Base-by-base conservation (phyloP, 805 yeast genomes). In the Kuraishia capsulata region DNA sequence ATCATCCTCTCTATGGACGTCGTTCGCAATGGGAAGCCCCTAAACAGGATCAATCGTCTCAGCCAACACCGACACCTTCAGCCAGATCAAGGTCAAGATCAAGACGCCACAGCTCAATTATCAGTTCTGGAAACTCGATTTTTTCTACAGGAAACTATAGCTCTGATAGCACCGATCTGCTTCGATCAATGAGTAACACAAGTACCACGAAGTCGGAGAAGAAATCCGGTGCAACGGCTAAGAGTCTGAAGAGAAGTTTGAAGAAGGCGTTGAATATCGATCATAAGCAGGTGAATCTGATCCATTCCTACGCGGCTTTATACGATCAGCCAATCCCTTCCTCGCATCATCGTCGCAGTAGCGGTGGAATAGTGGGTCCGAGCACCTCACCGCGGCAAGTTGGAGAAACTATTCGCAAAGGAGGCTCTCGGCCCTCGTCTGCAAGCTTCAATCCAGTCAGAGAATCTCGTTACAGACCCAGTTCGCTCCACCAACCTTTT, bases 1-100 rank as follows among this genome's bases (percentile, higher is more conserved):
- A 71, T 37, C 88, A 81, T 56, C 85, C 90, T 1, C 54, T 83
- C 26, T 81, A 80, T 51, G 65, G 71, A 1, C 20, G 38, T 9
- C 30, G 37, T 9, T 9, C 20, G 34, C 5, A 16, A 5, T n/a
- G n/a, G n/a, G n/a, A n/a, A n/a, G n/a, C n/a, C n/a, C n/a, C n/a
- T n/a, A n/a, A n/a, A n/a, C n/a, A n/a, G n/a, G n/a, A n/a, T n/a
- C n/a, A n/a, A n/a, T n/a, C n/a, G n/a, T n/a, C n/a, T n/a, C n/a
- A n/a, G n/a, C n/a, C n/a, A n/a, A n/a, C n/a, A n/a, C n/a, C n/a
- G n/a, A n/a, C n/a, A n/a, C n/a, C n/a, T n/a, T n/a, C n/a, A n/a
- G n/a, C n/a, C n/a, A n/a, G n/a, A n/a, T n/a, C n/a, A n/a, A n/a
- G n/a, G n/a, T n/a, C n/a, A n/a, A 19, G 30, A 5, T 25, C 31